Conservation (phyloP, 306 rosid species). For the Vachellia collinsii region DNA sequence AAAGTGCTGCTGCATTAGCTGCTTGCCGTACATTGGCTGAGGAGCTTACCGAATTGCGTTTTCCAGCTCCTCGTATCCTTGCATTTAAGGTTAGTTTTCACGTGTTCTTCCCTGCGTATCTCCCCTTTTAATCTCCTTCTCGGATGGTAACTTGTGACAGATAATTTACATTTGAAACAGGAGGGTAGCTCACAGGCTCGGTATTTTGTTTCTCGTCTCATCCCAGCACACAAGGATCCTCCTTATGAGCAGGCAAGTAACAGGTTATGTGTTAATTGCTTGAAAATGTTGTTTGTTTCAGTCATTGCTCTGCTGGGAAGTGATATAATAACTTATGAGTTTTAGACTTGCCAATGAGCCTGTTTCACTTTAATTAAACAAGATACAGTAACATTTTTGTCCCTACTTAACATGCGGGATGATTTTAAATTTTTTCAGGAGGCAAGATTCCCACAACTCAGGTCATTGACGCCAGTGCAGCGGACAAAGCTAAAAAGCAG, state of each 20-base stretch:
- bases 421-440: constrained; percentile 60
- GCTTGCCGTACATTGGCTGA: constrained; percentile 99
- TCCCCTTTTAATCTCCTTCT: constrained; percentile 13
- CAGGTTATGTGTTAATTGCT: not conserved
- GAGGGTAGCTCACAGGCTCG: constrained; percentile 99
- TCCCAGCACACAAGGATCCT: constrained; percentile 98
- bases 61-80: constrained; percentile 98
- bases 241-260: constrained; percentile 94
- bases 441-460: constrained; percentile 87
- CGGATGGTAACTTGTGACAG: constrained; percentile 31
- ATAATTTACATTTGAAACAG: constrained; percentile 55
- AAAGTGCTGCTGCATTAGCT: constrained; percentile 92
- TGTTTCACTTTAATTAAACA: not conserved
- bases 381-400: not conserved
- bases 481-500: constrained; percentile 90
- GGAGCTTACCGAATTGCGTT: constrained; percentile 86
- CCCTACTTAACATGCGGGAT: not conserved
- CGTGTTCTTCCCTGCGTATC: constrained; percentile 4
- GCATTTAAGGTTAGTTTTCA: constrained; percentile 73
- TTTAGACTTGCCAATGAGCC: too few species aligned
- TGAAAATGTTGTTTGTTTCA: constrained; percentile 17
- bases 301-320: not conserved
- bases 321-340: too few species aligned
- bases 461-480: constrained; percentile 69
- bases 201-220: constrained; percentile 90